A percentile compares a stretch with the other conserved stretches of the same genome.
Evolutionary conservation across 1,139 yeast species (phyloP).

Genomic region (Fermentozyma sake): DNA sequence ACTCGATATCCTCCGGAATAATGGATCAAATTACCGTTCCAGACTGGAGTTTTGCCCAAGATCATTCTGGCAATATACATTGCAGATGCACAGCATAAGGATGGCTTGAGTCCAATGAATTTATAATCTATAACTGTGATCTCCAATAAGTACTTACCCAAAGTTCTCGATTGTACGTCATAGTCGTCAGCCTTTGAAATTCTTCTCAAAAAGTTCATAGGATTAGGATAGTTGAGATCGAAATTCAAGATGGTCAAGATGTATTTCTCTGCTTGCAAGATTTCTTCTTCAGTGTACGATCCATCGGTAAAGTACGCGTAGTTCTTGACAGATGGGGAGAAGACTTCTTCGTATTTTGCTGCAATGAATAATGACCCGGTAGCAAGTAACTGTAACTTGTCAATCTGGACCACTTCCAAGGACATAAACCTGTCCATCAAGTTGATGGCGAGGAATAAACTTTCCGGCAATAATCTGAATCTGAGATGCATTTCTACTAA

Average conservation of each 20-base stretch:
- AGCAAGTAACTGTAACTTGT: constrained; percentile 83
- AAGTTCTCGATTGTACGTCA: constrained; percentile 86
- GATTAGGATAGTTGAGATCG: constrained; percentile 85
- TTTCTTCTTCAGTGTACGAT: constrained; percentile 79
- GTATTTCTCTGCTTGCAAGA: constrained; percentile 81
- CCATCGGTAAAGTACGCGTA: constrained; percentile 88
- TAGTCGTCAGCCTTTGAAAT: constrained; percentile 94
- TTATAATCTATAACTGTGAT: constrained; percentile 77
- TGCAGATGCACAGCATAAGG: constrained; percentile 85
- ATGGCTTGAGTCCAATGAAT: constrained; percentile 75
- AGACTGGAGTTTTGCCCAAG: constrained; percentile 63
- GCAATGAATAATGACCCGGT: constrained; percentile 89
- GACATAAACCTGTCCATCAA: constrained; percentile 89
- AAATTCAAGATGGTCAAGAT: constrained; percentile 73
- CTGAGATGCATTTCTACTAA: constrained; percentile 86
- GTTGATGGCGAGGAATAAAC: constrained; percentile 82
- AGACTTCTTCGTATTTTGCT: constrained; percentile 93
- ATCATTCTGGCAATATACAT: constrained; percentile 85
- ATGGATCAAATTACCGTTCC: constrained; percentile 82
- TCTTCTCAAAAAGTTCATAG: constrained; percentile 89
- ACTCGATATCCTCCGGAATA: constrained; percentile 90
- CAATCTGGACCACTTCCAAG: constrained; percentile 72
- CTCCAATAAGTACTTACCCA: constrained; percentile 86
- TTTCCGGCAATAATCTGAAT: constrained; percentile 85
- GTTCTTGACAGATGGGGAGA: constrained; percentile 82